Base-by-base conservation (phyloP, 2,329 filamentous ascomycete genomes). In the Verticillium zaregamsianum region DNA sequence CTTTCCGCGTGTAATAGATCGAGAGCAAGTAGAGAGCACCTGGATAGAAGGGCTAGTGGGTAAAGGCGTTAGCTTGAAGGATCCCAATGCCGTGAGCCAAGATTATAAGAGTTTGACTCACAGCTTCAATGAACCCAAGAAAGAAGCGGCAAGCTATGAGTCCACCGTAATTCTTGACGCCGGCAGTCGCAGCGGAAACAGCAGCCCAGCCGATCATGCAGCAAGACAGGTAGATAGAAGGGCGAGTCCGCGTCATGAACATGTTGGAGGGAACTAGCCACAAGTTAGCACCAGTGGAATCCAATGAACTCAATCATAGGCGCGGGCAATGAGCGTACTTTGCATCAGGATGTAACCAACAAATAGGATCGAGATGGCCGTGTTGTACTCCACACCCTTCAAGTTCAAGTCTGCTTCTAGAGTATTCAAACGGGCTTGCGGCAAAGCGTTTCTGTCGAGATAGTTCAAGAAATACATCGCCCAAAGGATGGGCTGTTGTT, bases 141-240 rank as follows among this genome's bases (percentile, higher is more conserved):
- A 77, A 74, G 68, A 78, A 77, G 8, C 76, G 70, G 4, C 70
- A 73, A 1, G 68, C 71, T 1, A 78, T 68, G 1, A 78, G 68
- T 0, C 73, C 73, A 0, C 63, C 67, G 20, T 73, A 78, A 55
- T 66, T 71, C 28, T 72, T 69, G 1, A 76, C 76, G 2, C 73
- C 66, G 1, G 74, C 74, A 0, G 75, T 77, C 59, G 73, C 76
- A 2, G 69, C 71, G 28, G 74, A 76, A 0, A 77, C 73, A 14
- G 70, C 70, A 4, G 73, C 74, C 78, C 78, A 80, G 17, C 78
- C 63, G 3, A 77, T 57, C 74, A 79, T 79, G 68, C 75, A 77
- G 0, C 69, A 65, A 14, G 73, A 73, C 71, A 80, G 77, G 66
- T 79, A 80, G 3, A 75, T 69, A n/a, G 73, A 75, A 1, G 77